These are phyloP conservation scores for Ceratobasidium sp. DNA, from an alignment of 1,284 basidiomycete genomes.

Conservation along the genomic window DNA sequence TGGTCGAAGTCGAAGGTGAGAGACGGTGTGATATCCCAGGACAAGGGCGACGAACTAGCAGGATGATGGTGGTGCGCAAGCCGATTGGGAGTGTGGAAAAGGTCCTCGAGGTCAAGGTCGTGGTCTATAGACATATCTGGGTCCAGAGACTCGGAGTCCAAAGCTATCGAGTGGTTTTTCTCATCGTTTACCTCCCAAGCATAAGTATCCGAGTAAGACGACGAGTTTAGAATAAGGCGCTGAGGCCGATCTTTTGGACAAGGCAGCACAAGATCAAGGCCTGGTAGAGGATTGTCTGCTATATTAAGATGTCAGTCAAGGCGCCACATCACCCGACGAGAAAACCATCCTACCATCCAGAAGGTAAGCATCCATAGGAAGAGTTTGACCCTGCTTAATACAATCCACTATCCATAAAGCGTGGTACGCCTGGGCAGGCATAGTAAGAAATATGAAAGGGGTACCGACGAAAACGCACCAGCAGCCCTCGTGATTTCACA, in stretches of 20 bases:
- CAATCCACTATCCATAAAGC: conserved; percentile 32
- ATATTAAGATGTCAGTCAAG: neutral
- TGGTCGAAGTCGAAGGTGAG: conserved; percentile 14
- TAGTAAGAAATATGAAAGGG: neutral
- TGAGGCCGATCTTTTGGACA: conserved; percentile 22
- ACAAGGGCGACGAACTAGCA: conserved; percentile 12
- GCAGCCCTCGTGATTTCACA: conserved; percentile 27
- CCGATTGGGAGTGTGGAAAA: conserved; percentile 12
- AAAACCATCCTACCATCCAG: conserved; percentile 22
- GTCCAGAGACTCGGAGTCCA: neutral
- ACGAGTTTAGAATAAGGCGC: conserved; percentile 6
- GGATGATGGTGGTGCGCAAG: neutral
- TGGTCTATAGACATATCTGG: conserved; percentile 19
- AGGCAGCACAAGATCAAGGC: conserved; percentile 23
- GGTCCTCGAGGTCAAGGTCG: conserved; percentile 16
- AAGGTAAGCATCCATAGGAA: conserved; percentile 29
- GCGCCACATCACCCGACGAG: neutral
- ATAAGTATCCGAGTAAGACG: neutral
- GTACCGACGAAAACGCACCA: neutral
- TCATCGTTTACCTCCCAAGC: neutral
- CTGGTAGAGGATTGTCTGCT: neutral
- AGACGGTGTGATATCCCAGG: conserved; percentile 34
- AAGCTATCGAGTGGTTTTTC: neutral
- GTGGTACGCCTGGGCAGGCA: conserved; percentile 16
- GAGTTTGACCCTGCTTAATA: conserved; percentile 12